Conservation (phyloP, 2,329 filamentous ascomycete species). For the Nemania sp. region DNA sequence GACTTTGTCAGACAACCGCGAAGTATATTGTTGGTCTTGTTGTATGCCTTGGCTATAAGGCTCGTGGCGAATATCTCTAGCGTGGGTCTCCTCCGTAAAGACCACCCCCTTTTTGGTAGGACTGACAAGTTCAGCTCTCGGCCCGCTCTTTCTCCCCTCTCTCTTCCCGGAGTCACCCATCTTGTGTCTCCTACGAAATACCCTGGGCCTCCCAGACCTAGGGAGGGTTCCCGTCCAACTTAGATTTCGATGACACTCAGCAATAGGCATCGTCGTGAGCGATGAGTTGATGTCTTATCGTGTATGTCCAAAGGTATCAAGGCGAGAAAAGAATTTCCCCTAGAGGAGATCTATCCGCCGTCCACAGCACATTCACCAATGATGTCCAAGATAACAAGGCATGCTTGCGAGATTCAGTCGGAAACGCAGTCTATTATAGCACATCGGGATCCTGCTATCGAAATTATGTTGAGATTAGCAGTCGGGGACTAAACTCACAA, state of each 20-base stretch:
- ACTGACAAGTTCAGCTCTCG: background rate
- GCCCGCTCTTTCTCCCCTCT: background rate
- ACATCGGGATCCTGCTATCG: background rate
- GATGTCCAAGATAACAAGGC: background rate
- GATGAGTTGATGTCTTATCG: constrained; percentile 2
- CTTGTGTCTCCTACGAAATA: background rate
- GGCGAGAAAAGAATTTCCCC: background rate
- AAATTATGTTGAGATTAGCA: background rate
- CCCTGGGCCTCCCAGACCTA: too few species aligned
- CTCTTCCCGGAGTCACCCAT: background rate
- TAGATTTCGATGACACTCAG: background rate
- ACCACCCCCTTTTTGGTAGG: constrained; percentile 6
- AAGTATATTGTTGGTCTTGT: background rate
- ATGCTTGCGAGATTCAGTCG: background rate
- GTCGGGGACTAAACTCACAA: background rate
- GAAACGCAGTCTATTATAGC: background rate
- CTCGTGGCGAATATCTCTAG: constrained; percentile 1
- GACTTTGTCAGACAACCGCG: background rate
- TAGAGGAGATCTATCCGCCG: background rate
- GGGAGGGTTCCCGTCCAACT: background rate
- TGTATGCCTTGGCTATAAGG: constrained; percentile 22
- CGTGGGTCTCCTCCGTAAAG: background rate
- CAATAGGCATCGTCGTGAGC: background rate
- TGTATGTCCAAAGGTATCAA: background rate
- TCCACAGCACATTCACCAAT: background rate